These are phyloP conservation scores for Tylopilus sp. DNA, from an alignment of 1,284 basidiomycete genomes.

Conservation along the genomic window DNA sequence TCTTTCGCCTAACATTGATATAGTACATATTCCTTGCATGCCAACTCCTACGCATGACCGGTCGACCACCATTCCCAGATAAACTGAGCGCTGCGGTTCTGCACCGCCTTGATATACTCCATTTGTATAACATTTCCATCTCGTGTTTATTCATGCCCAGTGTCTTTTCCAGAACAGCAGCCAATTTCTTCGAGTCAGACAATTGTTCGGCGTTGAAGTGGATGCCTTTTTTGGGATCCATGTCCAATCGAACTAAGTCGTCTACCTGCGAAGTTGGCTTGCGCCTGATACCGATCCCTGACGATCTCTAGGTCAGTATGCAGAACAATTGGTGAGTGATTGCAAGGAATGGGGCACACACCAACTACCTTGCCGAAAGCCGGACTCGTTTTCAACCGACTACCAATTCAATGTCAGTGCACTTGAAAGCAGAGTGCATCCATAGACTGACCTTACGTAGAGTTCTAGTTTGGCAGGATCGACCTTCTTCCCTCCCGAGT, in stretches of 20 bases:
- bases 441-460: neutral
- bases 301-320: neutral
- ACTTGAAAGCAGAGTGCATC: neutral
- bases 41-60: neutral
- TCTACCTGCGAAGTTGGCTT: neutral
- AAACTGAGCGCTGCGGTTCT: neutral
- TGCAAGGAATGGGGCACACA: neutral
- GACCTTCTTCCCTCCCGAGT: neutral
- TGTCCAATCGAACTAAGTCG: neutral
- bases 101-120: neutral
- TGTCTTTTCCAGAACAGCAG: neutral
- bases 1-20: neutral
- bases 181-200: neutral
- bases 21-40: neutral
- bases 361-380: neutral
- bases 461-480: neutral
- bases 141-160: neutral
- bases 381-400: neutral
- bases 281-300: neutral
- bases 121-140: neutral
- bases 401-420: neutral
- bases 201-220: neutral
- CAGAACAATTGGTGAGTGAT: too few species aligned
- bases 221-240: neutral
- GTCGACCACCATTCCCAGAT: neutral